Evolutionary conservation across 495 filamentous ascomycete genomes (phyloP).

Genomic region (Penicillium paradoxum): DNA sequence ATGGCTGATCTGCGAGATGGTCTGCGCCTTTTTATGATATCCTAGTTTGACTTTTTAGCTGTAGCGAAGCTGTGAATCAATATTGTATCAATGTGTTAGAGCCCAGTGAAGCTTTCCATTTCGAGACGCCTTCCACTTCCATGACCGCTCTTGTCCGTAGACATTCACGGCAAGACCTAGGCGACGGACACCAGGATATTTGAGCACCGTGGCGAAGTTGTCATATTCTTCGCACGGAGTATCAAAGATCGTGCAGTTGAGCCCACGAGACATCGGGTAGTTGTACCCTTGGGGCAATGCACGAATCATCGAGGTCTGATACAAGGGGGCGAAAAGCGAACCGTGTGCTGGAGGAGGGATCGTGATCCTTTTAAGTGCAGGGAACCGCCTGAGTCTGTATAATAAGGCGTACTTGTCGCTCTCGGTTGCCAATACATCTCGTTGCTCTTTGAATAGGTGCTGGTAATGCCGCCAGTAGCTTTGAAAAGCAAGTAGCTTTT

Average conservation of each 20-base stretch:
- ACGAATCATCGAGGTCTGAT: conserved; percentile 32
- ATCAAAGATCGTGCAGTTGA: conserved; percentile 12
- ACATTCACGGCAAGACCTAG: too few relatives aligned
- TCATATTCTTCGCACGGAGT: conserved; percentile 9
- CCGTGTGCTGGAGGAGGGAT: conserved; percentile 30
- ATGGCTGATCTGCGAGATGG: too few relatives aligned
- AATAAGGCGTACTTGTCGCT: conserved; percentile 11
- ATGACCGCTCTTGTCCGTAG: too few relatives aligned
- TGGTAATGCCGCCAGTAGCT: conserved; percentile 19
- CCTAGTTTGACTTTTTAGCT: too few relatives aligned
- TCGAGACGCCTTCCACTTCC: too few relatives aligned
- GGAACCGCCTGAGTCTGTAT: conserved; percentile 23
- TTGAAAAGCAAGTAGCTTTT: conserved; percentile 8
- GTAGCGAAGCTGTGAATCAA: too few relatives aligned
- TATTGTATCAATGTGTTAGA: too few relatives aligned
- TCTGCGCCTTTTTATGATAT: too few relatives aligned
- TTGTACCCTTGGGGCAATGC: conserved; percentile 27
- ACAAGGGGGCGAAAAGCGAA: conserved; percentile 23
- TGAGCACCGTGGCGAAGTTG: conserved; percentile 7
- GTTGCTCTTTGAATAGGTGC: conserved; percentile 18
- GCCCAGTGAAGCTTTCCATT: too few relatives aligned
- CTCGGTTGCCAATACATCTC: conserved; percentile 12
- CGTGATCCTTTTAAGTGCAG: conserved; percentile 19
- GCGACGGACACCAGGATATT: conserved; percentile 11
- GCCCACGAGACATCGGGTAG: conserved; percentile 26